A percentile compares a stretch with the other conserved stretches of the same genome.
phyloP scores from a whole-genome alignment of 1,284 basidiomycete genomes.

The Vanrija pseudolonga region DNA sequence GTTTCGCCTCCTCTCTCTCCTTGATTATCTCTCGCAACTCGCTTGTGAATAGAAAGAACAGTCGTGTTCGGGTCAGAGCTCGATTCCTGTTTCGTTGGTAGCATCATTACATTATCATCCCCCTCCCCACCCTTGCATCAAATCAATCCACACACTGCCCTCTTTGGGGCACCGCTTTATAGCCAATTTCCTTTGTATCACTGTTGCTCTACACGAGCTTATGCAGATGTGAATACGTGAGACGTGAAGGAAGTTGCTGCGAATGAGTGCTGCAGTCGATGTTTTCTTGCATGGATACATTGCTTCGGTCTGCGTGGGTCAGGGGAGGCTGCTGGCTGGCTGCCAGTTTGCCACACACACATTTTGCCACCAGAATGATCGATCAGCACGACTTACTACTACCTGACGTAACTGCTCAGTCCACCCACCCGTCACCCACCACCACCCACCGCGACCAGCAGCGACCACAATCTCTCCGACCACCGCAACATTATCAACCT shows the following conservation, averaged over 20 bases:
- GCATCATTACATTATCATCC: background rate
- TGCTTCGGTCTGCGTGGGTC: too few relatives aligned
- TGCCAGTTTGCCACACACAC: too few relatives aligned
- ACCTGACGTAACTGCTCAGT: too few relatives aligned
- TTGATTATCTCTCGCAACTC: conserved; percentile 1
- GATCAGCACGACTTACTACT: too few relatives aligned
- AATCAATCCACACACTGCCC: background rate
- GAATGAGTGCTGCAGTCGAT: too few relatives aligned
- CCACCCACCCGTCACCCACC: too few relatives aligned
- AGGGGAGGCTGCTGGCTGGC: too few relatives aligned
- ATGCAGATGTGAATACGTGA: conserved; percentile 3
- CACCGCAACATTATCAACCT: background rate
- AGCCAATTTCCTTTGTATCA: conserved; percentile 19
- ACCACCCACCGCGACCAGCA: too few relatives aligned
- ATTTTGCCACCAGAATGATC: too few relatives aligned
- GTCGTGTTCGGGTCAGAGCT: background rate
- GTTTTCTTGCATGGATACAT: too few relatives aligned
- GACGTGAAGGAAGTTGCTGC: too few relatives aligned
- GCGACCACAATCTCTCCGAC: too few relatives aligned
- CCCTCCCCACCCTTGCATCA: conserved; percentile 4
- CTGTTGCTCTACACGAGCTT: conserved; percentile 1
- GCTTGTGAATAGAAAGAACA: background rate
- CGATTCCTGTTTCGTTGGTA: background rate
- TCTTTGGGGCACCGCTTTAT: conserved; percentile 2
- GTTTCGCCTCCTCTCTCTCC: conserved; percentile 4